Evolutionary conservation across 208 protist species (phyloP).

Genomic region (Vickermania spadyakhi): DNA sequence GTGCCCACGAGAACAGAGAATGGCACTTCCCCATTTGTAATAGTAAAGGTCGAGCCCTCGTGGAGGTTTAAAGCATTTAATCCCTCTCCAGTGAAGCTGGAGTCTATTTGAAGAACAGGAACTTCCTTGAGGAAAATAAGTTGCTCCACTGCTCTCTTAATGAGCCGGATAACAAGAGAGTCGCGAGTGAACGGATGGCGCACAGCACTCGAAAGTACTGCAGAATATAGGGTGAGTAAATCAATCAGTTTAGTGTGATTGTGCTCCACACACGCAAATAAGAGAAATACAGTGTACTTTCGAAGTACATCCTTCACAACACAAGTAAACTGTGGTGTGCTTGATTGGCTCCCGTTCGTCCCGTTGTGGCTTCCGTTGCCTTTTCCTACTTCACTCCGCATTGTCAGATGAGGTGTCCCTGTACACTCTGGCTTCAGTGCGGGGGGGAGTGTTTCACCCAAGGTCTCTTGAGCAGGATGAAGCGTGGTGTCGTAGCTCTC

Average conservation of each 20-base stretch:
- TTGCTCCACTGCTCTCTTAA: conserved; percentile 12
- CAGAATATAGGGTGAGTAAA: conserved; percentile 16
- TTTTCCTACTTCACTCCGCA: too few relatives aligned
- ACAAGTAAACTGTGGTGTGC: neutral
- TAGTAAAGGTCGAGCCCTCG: neutral
- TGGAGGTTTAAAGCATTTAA: neutral
- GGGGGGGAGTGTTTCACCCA: neutral
- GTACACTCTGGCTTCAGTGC: too few relatives aligned
- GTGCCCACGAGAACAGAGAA: neutral
- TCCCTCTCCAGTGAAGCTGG: conserved; percentile 6
- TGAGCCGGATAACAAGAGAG: conserved; percentile 30
- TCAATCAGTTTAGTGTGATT: conserved; percentile 22
- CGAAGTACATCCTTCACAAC: neutral
- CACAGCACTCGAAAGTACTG: conserved; percentile 12
- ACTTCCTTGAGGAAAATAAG: conserved; percentile 1
- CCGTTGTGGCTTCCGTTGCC: neutral
- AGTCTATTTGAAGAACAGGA: conserved; percentile 8
- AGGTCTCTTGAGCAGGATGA: neutral
- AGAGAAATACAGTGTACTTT: conserved; percentile 15
- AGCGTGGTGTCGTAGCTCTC: neutral
- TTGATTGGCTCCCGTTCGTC: neutral
- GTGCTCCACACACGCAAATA: conserved; percentile 40
- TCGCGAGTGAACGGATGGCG: conserved; percentile 33
- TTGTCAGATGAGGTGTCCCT: neutral
- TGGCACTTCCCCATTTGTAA: neutral